Conservation (phyloP, 805 yeast genomes). For the Saccharomycopsis oosterbeekiorum region DNA sequence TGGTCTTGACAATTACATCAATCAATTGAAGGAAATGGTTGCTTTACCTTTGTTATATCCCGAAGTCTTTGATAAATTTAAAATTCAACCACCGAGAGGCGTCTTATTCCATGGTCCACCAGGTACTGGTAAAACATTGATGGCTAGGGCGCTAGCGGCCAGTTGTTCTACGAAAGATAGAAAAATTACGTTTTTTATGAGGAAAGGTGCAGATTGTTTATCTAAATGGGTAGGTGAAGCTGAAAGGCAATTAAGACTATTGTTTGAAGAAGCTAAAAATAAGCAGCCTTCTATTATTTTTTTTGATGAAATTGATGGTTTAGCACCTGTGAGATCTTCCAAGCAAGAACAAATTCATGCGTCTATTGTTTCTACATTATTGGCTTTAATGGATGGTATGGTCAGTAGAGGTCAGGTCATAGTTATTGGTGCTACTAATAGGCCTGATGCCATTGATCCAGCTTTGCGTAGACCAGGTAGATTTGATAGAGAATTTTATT, state of each 20-base stretch:
- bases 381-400: constrained; percentile 99
- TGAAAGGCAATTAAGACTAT: constrained; percentile 79
- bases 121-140: constrained; percentile 95
- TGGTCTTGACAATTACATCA: constrained; percentile 82
- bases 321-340: constrained; percentile 95
- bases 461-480: constrained; percentile 95
- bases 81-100: constrained; percentile 94
- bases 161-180: constrained; percentile 77
- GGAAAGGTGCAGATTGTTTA: constrained; percentile 95
- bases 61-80: constrained; percentile 81
- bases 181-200: constrained; percentile 92
- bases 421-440: constrained; percentile 94
- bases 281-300: constrained; percentile 94
- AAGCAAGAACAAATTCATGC: constrained; percentile 99
- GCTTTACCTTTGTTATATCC: constrained; percentile 89
- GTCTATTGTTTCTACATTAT: constrained; percentile 85
- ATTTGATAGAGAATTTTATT: constrained; percentile 93
- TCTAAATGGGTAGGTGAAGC: constrained; percentile 99
- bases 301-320: constrained; percentile 96
- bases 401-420: constrained; percentile 97
- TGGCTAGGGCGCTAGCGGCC: constrained; percentile 97
- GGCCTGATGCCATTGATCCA: constrained; percentile 98
- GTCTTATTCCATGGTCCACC: constrained; percentile 98
- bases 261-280: constrained; percentile 92
- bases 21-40: constrained; percentile 94